These are phyloP conservation scores for Mycena alexandri DNA, from an alignment of 768 basidiomycete species.

Conservation along the genomic window DNA sequence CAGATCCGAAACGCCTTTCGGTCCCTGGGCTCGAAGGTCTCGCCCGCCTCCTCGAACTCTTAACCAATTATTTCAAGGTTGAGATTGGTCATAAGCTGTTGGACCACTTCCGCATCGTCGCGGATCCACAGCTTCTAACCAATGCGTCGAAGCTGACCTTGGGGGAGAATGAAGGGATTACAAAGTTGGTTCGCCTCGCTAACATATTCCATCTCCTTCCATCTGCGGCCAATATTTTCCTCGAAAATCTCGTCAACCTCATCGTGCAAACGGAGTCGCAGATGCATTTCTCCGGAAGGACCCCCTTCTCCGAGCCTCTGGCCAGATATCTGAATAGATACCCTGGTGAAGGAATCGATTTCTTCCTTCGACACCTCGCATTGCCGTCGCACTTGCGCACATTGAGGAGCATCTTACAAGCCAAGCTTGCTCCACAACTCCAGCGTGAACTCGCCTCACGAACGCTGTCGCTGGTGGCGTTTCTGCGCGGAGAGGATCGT, in stretches of 20 bases:
- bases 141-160: constrained; percentile 84
- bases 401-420: constrained; percentile 84
- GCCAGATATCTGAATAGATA: constrained; percentile 94
- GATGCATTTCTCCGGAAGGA: constrained; percentile 90
- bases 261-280: constrained; percentile 93
- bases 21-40: constrained; percentile 94
- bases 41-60: constrained; percentile 90
- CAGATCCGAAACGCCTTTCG: constrained; percentile 94
- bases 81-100: constrained; percentile 98
- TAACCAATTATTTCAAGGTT: constrained; percentile 99
- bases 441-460: constrained; percentile 75
- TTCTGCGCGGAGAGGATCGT: constrained; percentile 63
- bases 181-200: constrained; percentile 92
- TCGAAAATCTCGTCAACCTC: constrained; percentile 86
- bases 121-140: constrained; percentile 88
- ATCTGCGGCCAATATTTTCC: constrained; percentile 91
- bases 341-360: constrained; percentile 85
- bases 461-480: constrained; percentile 65
- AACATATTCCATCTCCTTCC: constrained; percentile 98
- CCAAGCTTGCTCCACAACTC: constrained; percentile 81
- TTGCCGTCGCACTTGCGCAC: constrained; percentile 87
- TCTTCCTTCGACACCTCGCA: constrained; percentile 84
- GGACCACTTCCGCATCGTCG: constrained; percentile 94
- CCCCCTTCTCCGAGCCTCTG: constrained; percentile 93
- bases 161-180: constrained; percentile 90